These are phyloP conservation scores for Aspergillus piperis DNA, from an alignment of 2,329 filamentous ascomycete genomes.

Conservation along the genomic window DNA sequence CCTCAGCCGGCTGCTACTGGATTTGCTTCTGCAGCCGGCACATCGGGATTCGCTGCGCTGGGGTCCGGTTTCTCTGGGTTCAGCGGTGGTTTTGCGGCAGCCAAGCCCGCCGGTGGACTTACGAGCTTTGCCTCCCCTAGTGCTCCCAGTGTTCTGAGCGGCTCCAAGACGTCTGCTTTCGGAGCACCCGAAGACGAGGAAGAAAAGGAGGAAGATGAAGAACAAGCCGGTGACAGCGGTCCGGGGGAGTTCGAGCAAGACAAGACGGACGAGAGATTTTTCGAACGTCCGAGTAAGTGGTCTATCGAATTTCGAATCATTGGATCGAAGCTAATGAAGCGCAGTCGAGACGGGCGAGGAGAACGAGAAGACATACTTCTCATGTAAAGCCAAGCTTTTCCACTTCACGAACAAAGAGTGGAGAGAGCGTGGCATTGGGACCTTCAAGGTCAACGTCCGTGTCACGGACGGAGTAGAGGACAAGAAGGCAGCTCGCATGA, in stretches of 20 bases:
- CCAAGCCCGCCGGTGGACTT: constrained; percentile 51
- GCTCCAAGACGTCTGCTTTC: constrained; percentile 62
- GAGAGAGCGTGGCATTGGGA: constrained; percentile 86
- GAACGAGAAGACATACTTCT: constrained; percentile 73
- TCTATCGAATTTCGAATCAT: neutral
- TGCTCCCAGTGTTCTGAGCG: constrained; percentile 49
- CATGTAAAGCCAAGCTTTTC: constrained; percentile 81
- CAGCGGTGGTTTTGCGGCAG: constrained; percentile 52
- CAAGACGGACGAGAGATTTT: constrained; percentile 53
- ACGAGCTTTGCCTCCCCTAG: constrained; percentile 69
- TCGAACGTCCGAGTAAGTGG: constrained; percentile 65
- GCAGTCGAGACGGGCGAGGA: constrained; percentile 85
- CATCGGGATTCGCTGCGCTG: constrained; percentile 42
- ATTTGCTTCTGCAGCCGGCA: constrained; percentile 33
- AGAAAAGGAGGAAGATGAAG: constrained; percentile 52
- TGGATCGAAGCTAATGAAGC: constrained; percentile 29
- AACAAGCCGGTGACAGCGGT: constrained; percentile 49
- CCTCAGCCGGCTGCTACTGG: constrained; percentile 29
- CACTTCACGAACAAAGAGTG: constrained; percentile 73
- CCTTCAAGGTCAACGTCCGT: constrained; percentile 79
- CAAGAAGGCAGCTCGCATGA: constrained; percentile 63
- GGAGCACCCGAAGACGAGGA: constrained; percentile 66
- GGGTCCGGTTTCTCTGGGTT: constrained; percentile 41
- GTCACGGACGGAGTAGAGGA: constrained; percentile 58
- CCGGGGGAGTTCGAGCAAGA: constrained; percentile 53